Evolutionary conservation across 2,329 filamentous ascomycete species (phyloP).

Genomic region (Hirsutella thompsonii): DNA sequence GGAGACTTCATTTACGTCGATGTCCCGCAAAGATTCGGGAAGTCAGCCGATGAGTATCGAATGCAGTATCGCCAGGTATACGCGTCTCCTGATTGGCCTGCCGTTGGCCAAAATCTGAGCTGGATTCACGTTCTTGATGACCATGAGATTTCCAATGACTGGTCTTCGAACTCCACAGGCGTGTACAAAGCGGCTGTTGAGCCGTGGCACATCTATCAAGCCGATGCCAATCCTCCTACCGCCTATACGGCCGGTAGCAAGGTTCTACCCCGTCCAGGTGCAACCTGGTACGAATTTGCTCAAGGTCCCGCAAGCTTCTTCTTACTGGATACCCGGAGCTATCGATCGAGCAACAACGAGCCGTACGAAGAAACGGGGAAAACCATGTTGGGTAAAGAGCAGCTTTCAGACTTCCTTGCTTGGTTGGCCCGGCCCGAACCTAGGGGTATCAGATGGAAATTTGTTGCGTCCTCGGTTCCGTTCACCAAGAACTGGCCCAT

Average conservation of each 20-base stretch:
- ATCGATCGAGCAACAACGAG: constrained; percentile 56
- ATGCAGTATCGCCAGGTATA: constrained; percentile 95
- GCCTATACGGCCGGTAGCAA: constrained; percentile 35
- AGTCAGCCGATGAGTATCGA: constrained; percentile 61
- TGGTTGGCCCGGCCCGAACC: constrained; percentile 66
- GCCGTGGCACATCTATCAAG: constrained; percentile 80
- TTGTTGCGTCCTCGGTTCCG: constrained; percentile 79
- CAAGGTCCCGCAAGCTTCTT: constrained; percentile 92
- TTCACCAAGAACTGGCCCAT: constrained; percentile 98
- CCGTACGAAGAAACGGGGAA: constrained; percentile 53
- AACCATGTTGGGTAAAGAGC: constrained; percentile 74
- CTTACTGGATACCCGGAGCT: constrained; percentile 82
- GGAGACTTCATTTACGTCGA: constrained; percentile 89
- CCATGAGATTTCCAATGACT: constrained; percentile 93
- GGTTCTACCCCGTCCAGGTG: constrained; percentile 29
- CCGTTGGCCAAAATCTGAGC: constrained; percentile 65
- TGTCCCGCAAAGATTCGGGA: constrained; percentile 70
- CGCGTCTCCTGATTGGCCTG: constrained; percentile 80
- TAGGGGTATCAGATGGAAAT: constrained; percentile 78
- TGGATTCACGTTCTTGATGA: constrained; percentile 98
- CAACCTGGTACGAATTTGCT: constrained; percentile 79
- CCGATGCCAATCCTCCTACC: constrained; percentile 66
- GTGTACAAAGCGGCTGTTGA: constrained; percentile 71
- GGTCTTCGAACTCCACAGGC: constrained; percentile 58
- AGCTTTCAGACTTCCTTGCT: constrained; percentile 65